Conservation (phyloP, 2,329 filamentous ascomycete species). For the Pseudocercospora crystallina region DNA sequence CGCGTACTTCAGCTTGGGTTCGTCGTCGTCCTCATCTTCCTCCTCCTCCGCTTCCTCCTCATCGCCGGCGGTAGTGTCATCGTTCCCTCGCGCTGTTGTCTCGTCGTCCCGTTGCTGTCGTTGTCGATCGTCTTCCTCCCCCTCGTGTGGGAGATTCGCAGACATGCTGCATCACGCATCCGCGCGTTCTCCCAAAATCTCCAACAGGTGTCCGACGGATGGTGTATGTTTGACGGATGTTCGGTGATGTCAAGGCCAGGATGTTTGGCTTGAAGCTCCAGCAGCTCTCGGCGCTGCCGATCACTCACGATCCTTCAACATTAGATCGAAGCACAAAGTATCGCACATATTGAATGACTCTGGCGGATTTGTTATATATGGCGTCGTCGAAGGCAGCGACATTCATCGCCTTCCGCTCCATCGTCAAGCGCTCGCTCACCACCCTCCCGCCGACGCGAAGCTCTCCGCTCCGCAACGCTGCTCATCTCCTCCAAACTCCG, state of each 20-base stretch:
- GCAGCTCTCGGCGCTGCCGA: neutral
- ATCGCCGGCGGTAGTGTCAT: constrained; percentile 23
- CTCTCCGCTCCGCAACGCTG: constrained; percentile 15
- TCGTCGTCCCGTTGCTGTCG: constrained; percentile 5
- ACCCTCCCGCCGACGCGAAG: constrained; percentile 20
- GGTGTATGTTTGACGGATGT: neutral
- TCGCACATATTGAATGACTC: neutral
- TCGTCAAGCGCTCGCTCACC: constrained; percentile 27
- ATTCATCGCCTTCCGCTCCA: constrained; percentile 30
- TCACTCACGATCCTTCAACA: neutral
- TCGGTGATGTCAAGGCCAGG: constrained; percentile 8
- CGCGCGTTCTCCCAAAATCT: no score
- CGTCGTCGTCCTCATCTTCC: constrained; percentile 84
- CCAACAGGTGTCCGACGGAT: no score
- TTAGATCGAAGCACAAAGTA: neutral
- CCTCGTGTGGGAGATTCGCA: constrained; percentile 31
- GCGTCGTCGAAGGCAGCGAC: constrained; percentile 23
- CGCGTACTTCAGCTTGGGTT: constrained; percentile 90
- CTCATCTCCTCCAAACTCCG: constrained; percentile 8
- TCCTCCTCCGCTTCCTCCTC: constrained; percentile 56
- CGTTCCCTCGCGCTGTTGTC: constrained; percentile 12
- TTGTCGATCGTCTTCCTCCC: constrained; percentile 17
- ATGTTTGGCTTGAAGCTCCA: constrained; percentile 1
- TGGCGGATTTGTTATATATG: neutral
- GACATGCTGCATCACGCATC: constrained; percentile 37